Conservation (phyloP, 306 rosid species). For the apple (Malus domestica) region DNA sequence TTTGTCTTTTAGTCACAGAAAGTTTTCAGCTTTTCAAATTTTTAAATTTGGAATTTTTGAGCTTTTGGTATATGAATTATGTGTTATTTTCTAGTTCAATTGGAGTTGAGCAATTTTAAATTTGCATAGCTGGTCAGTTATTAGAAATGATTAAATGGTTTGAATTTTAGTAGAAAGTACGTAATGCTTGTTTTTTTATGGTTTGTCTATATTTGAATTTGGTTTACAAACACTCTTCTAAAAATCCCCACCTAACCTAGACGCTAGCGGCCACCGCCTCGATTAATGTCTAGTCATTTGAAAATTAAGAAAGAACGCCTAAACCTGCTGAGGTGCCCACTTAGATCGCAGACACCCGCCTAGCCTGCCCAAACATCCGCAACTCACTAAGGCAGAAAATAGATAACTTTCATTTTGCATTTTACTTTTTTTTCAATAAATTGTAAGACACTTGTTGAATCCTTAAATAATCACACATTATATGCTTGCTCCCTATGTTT, state of each 20-base stretch:
- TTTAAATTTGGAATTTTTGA: neutral
- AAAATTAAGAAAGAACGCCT: too few relatives aligned
- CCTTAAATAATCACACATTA: too few relatives aligned
- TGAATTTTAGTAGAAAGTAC: neutral
- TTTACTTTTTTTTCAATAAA: too few relatives aligned
- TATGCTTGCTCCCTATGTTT: too few relatives aligned
- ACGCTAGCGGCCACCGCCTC: accelerated
- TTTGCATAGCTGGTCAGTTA: neutral
- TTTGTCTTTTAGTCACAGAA: neutral
- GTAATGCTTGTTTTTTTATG: neutral
- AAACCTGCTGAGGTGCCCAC: accelerated
- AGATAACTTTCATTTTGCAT: too few relatives aligned
- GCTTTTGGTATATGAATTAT: neutral
- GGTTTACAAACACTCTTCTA: neutral
- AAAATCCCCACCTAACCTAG: too few relatives aligned
- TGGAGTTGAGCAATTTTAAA: neutral
- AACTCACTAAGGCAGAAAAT: too few relatives aligned
- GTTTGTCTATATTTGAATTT: too few relatives aligned
- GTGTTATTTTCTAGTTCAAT: neutral
- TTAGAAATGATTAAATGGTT: neutral
- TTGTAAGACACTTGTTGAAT: too few relatives aligned
- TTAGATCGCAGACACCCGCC: too few relatives aligned
- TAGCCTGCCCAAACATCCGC: too few relatives aligned
- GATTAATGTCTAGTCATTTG: too few relatives aligned
- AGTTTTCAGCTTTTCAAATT: neutral